Base-by-base conservation (phyloP, 306 rosid species). In the Prunus salicina region DNA sequence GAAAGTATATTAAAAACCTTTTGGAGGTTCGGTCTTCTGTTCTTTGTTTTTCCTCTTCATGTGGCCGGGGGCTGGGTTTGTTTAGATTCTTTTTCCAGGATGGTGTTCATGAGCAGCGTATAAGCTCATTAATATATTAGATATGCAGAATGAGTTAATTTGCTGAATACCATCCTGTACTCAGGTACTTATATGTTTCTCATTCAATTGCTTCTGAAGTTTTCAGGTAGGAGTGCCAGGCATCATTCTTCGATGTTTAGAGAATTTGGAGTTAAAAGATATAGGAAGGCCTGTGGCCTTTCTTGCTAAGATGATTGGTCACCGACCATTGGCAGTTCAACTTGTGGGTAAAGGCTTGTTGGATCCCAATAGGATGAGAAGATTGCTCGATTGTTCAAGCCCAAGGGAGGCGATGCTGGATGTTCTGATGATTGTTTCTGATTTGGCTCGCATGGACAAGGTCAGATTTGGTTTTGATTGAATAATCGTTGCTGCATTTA, bases 391-490 rank as follows among this genome's bases (percentile, higher is more conserved):
- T 82, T 14, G 78, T 78, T 87, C 84, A 25, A 82, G 82, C 70
- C 91, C 93, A n/a, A 92, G 85, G 87, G 99, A 90, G 79, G 91
- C 92, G 69, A 82, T 69, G 8, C 87, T 90, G 30, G 97, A 95
- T 75, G 80, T 85, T 69, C 85, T 95, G 75, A 95, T 92, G 99
- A 90, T 95, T 63, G 79, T 95, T 77, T 95, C 99, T 65, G 99
- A 95, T 90, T 88, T 95, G 68, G 95, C 97, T 67, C 99, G 99
- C 71, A 90, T 92, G 97, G 93, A 95, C 86, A 90, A 90, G 96
- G 99, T 95, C 46, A 69, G 85, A 78, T 76, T 76, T 87, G 67
- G 22, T 75, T 64, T 81, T 74, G 67, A 53, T 77, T 20, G 12
- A 47, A 80, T 77, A 65, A 63, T 63, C 53, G 15, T n/a, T 24